Base-by-base conservation (phyloP, 2,329 filamentous ascomycete genomes). In the Phialophora chinensis region DNA sequence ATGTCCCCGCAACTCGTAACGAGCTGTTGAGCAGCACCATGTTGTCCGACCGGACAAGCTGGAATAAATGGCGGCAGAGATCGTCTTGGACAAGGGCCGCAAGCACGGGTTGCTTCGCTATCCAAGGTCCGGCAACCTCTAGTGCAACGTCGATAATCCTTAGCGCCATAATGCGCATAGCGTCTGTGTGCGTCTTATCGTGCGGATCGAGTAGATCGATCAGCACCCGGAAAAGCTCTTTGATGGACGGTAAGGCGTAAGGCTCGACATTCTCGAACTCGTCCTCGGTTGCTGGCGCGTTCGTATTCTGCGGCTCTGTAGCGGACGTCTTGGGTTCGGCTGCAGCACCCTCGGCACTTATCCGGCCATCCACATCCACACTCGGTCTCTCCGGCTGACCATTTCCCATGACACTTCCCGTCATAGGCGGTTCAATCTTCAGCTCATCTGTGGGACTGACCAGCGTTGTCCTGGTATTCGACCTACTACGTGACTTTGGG, bases 101-200 rank as follows among this genome's bases (percentile, higher is more conserved):
- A 60, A 99, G 82, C 65, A 91, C 92, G 5, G 94, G 93, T 76
- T 99, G 95, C 69, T 91, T 91, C 57, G 93, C 92, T 75, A 99
- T 97, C 7, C 93, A 96, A 3, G 95, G 94, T 0, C 95, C 95
- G 1, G 95, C 93, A 65, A 99, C 94, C 79, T 99, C 95, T 25
- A 99, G 86, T 1, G 95, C 95, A 53, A 99, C 95, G 77, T 99
- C 95, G 63, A 99, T 95, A 70, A 99, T 98, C 52, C 95, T 88
- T 71, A 99, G 81, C 20, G 95, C 95, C 93, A 99, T 99, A 49
- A 99, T 92, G 72, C 94, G 88, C 90, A 98, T 95, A 0, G 92
- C 90, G 75, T 99, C 95, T 2, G 93, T 96, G 77, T 97, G 92
- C 73, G 94, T 91, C 60, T 88, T 89, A 78, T 98, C 94, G 74